Base-by-base conservation (phyloP, 768 basidiomycete species). In the Naganishia vishniacii region DNA sequence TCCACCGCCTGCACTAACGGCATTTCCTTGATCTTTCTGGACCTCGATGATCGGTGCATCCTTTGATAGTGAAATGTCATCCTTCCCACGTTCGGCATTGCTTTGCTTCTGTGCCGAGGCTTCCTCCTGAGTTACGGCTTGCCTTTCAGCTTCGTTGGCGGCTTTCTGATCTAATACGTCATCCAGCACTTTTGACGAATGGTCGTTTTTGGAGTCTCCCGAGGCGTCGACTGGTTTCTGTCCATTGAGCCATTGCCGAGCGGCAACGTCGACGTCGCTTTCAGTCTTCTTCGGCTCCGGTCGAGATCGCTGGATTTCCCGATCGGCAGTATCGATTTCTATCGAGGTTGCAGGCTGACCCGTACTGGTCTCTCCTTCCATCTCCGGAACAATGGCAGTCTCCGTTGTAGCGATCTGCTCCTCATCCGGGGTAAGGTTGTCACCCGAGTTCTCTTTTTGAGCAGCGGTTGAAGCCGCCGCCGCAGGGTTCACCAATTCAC, bases 171-270 rank as follows among this genome's bases (percentile, higher is more conserved):
- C 20, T 34, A 56, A 25, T 16, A 56, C 53, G 1, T 56, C 20
- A 23, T 56, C 53, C 32, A 56, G 23, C n/a, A 56, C 53, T 37
- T 56, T 56, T 3, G 37, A 23, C 9, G 53, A 56, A n/a, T 37
- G 23, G n/a, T 56, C 37, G 42, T 18, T 20, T 20, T 56, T 34
- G 18, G 20, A 16, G 11, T 56, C 53, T 4, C 37, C 53, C 20
- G 31, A 25, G 4, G 53, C 53, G 16, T 56, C 53, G 3, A 56
- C 53, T 26, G 53, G 53, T 20, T 40, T 56, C 37, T 56, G 53
- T 8, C 53, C 53, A 29, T 29, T 56, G n/a, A 56, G 37, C 53
- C 53, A 56, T 18, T 56, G 53, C 6, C 53, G 53, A n/a, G 53
- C 53, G n/a, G 53, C 53, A n/a, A 40, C 53, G n/a, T 56, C 53